phyloP scores from a whole-genome alignment of 306 rosid genomes.

The Cicer bijugum region DNA sequence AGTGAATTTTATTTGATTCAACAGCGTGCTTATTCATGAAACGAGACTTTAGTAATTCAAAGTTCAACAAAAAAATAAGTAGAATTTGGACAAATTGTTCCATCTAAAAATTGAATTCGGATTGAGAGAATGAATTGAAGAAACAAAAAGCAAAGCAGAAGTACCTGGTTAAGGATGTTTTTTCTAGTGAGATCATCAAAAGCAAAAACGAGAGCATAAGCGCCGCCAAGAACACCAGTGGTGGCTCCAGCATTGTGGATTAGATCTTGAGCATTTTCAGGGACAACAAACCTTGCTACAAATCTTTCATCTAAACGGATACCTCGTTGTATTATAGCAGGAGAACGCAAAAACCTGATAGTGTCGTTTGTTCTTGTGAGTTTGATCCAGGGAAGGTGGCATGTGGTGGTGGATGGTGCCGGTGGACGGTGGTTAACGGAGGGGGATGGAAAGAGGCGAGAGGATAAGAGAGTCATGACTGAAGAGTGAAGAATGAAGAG shows the following conservation, averaged over 20 bases:
- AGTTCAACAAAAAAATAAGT: too few relatives aligned
- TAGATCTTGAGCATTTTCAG: slow-evolving; percentile 47
- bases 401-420: slow-evolving; percentile 4
- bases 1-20: too few relatives aligned
- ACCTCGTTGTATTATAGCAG: background rate
- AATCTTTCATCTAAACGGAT: slow-evolving; percentile 23
- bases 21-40: too few relatives aligned
- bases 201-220: slow-evolving; percentile 63
- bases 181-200: slow-evolving; percentile 66
- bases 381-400: background rate
- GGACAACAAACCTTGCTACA: background rate
- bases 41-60: too few relatives aligned
- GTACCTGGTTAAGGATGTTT: slow-evolving; percentile 71
- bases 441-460: slow-evolving; percentile 45
- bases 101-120: too few relatives aligned
- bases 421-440: slow-evolving; percentile 38
- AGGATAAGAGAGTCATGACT: slow-evolving; percentile 46
- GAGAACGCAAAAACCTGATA: slow-evolving; percentile 31
- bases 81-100: too few relatives aligned
- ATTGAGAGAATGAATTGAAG: background rate
- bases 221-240: slow-evolving; percentile 64
- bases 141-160: background rate
- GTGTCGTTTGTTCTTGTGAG: background rate
- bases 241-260: slow-evolving; percentile 70
- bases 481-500: background rate